Evolutionary conservation across 129 eudicot species (phyloP).

Genomic region (Artemisia tridentata): DNA sequence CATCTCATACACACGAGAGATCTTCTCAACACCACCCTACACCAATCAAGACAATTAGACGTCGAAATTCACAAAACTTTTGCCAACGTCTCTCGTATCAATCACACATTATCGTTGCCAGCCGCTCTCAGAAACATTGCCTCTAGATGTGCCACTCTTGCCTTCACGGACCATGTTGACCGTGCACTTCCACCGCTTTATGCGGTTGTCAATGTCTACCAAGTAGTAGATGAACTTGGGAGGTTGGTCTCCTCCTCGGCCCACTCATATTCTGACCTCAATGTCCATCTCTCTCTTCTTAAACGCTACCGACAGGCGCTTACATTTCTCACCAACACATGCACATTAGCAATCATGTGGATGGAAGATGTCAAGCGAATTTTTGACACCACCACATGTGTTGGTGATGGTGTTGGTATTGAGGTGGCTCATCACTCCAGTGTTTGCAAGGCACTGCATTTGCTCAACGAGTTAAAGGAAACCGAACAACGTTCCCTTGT

Average conservation of each 20-base stretch:
- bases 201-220: conserved; percentile 50
- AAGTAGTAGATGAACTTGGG: conserved; percentile 49
- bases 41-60: conserved; percentile 49
- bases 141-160: conserved; percentile 37
- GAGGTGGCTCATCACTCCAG: conserved; percentile 25
- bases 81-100: conserved; percentile 37
- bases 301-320: conserved; percentile 62
- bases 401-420: conserved; percentile 17
- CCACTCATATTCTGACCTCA: conserved; percentile 34
- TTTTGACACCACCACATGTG: conserved; percentile 24
- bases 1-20: conserved; percentile 49
- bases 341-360: conserved; percentile 61
- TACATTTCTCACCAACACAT: conserved; percentile 53
- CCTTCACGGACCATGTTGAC: conserved; percentile 32
- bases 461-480: conserved; percentile 43
- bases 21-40: conserved; percentile 49
- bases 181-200: conserved; percentile 61
- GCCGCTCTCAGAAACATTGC: conserved; percentile 34
- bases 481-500: conserved; percentile 36
- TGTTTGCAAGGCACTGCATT: conserved; percentile 39
- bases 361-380: conserved; percentile 44
- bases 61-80: conserved; percentile 36
- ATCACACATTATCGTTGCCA: conserved; percentile 33
- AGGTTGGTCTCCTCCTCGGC: conserved; percentile 19
- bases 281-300: conserved; percentile 34